Evolutionary conservation across 2,329 filamentous ascomycete genomes (phyloP).

Genomic region (Xylariaceae sp.): DNA sequence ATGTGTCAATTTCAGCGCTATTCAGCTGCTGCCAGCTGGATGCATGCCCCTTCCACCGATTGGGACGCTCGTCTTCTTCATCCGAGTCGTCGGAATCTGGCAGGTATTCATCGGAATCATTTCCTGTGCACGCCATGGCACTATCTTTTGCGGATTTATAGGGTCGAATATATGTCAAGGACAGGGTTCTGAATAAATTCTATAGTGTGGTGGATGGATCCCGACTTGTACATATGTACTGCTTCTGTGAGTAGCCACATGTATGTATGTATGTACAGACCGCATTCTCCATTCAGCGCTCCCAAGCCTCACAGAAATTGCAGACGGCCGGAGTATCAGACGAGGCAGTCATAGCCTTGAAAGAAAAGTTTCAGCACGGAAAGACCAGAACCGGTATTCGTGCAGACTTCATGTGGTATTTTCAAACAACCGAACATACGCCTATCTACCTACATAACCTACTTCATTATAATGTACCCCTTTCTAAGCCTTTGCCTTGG

Average conservation of each 20-base stretch:
- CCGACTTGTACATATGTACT: no score
- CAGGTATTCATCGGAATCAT: slow-evolving; percentile 20
- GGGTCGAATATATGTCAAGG: not conserved
- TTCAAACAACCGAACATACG: slow-evolving; percentile 3
- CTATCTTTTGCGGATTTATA: no score
- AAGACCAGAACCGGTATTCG: not conserved
- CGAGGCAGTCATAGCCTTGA: no score
- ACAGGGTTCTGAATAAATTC: not conserved
- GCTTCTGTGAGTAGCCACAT: no score
- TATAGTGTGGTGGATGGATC: not conserved
- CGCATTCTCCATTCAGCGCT: no score
- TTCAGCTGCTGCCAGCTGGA: slow-evolving; percentile 64
- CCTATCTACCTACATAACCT: no score
- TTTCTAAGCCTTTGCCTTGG: slow-evolving; percentile 26
- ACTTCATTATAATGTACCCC: no score
- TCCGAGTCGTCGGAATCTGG: slow-evolving; percentile 38
- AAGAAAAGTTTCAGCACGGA: slow-evolving; percentile 1
- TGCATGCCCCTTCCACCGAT: slow-evolving; percentile 64
- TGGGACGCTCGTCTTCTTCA: slow-evolving; percentile 49
- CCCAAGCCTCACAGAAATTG: no score
- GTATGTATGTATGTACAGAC: no score
- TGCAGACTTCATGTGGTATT: slow-evolving; percentile 12
- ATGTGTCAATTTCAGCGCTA: slow-evolving; percentile 56
- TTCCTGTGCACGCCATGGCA: slow-evolving; percentile 19
- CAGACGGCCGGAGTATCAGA: no score